Base-by-base conservation (phyloP, 2,329 filamentous ascomycete species). In the Stagonosporopsis chrysanthemi region DNA sequence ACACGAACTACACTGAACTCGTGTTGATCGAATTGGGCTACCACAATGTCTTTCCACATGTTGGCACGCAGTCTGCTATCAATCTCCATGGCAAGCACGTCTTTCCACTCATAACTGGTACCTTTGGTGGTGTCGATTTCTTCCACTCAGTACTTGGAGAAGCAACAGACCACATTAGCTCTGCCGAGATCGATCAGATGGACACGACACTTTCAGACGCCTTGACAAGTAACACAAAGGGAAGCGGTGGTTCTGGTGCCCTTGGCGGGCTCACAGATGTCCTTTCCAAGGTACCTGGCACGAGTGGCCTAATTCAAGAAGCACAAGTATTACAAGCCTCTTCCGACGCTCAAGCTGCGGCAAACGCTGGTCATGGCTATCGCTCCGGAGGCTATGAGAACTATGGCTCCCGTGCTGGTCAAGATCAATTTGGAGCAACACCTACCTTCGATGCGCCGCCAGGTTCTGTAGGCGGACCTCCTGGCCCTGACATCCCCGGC, bases 261-360 rank as follows among this genome's bases (percentile, higher is more conserved):
- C 71, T 71, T 12, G 70, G 70, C 39, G 74, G 74, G 6, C 70
- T 98, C 61, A 88, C 90, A 46, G 86, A 88, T 26, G 83, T 95
- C 3, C 78, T 97, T 22, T 82, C 84, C 42, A 89, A 94, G 70
- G 83, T 98, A 3, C 94, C 94, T 50, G 85, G 74, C 6, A 81
- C 80, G 33, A 71, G 78, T 19, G 71, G 72, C 23, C 74, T 84
- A 1, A 75, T 80, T 11, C 71, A 79, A 43, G 80, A 84, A 70
- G 82, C 82, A 2, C 68, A 74, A 6, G 62, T 67, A 17, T 72
- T 84, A 2, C 80, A 83, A 65, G 75, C 77, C 6, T 72, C 76
- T 5, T 81, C 82, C 15, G 78, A 83, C 59, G 78, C 75, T 6
- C 80, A 83, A 53, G 80, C 79, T 50, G 75, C 77, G 39, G 66